Percentiles rank a stretch among this genome's conserved stretches.
Conservation (phyloP, 768 basidiomycete species). For the Termitomyces sp. region DNA sequence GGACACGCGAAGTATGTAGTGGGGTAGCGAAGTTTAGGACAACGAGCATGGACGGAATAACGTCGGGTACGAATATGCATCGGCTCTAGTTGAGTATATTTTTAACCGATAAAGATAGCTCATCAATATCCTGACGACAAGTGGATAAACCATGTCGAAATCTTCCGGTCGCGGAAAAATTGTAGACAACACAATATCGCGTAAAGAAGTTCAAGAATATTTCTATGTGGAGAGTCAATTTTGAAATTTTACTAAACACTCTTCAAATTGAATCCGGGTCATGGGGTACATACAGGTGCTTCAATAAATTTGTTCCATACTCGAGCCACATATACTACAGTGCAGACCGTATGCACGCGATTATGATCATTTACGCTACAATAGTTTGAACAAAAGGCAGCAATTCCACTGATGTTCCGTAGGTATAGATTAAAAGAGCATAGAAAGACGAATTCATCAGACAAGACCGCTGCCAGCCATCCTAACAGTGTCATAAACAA, state of each 20-base stretch:
- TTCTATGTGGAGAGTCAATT: too few species aligned
- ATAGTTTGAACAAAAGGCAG: neutral
- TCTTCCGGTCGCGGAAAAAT: too few species aligned
- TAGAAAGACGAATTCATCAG: conserved; percentile 26
- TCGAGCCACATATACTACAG: neutral
- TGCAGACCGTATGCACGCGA: neutral
- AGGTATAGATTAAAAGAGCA: neutral
- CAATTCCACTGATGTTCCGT: neutral
- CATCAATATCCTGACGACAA: too few species aligned
- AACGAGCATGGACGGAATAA: neutral
- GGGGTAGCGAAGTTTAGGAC: neutral
- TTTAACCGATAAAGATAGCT: too few species aligned
- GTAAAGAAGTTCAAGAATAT: too few species aligned
- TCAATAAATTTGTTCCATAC: too few species aligned
- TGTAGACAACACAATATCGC: too few species aligned
- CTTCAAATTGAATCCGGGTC: too few species aligned
- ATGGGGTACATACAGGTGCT: too few species aligned
- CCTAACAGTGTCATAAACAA: conserved; percentile 60
- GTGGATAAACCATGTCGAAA: too few species aligned
- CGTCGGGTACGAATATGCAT: neutral
- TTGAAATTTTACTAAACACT: too few species aligned
- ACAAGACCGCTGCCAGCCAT: conserved; percentile 79
- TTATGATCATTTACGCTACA: neutral
- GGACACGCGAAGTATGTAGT: too few species aligned
- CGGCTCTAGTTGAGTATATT: neutral